Evolutionary conservation across 78 protist species (phyloP), one percentile per base, ranked within the genome.

Genomic region (Guillardia theta): DNA sequence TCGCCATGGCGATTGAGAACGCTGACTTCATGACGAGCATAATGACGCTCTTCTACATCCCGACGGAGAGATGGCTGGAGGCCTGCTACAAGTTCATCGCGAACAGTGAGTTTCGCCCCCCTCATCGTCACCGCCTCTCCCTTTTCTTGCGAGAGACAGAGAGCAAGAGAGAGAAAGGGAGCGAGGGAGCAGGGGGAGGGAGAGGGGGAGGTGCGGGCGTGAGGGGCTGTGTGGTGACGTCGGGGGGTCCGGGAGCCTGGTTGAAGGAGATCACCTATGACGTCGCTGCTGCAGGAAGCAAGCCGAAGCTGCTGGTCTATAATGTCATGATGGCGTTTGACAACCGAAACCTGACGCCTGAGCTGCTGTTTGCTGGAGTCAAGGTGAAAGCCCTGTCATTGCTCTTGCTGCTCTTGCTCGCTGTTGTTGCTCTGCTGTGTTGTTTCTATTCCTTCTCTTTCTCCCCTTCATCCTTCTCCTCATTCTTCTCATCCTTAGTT

Each of bases 31-130:
- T 12, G 36, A 70, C 83, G 41, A 33, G n/a, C 33, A 70, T 70
- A 36, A 70, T 70, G 83, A 70, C 83, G 36, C n/a, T 24, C 83
- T 70, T 70, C 83, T 70, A 70, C 83, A 70, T 70, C 41, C 83
- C 83, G 27, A 70, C 83, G 46, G 83, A 70, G 83, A 36, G 83
- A 22, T 70, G 83, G 83, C 15, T 22, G 36, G 83, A 70, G 83
- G 22, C 12, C 83, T 22, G 9, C 83, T 70, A 22, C 41, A 70
- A 70, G 83, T 70, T 70, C 83, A 36, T 70, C 45, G 33, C 83
- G 45, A 43, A 70, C 41, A 36, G 83, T 58, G 27, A 58, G 70
- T 0, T 27, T 8, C 6, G 21, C 6, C 70, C 6, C 70, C 6
- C 6, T 6, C 70, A 27, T 30, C 2, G 39, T 58, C 70, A 58